A percentile compares a stretch with the other conserved stretches of the same genome.
Conservation (phyloP, 495 filamentous ascomycete genomes). For the Aspergillus affinis region DNA sequence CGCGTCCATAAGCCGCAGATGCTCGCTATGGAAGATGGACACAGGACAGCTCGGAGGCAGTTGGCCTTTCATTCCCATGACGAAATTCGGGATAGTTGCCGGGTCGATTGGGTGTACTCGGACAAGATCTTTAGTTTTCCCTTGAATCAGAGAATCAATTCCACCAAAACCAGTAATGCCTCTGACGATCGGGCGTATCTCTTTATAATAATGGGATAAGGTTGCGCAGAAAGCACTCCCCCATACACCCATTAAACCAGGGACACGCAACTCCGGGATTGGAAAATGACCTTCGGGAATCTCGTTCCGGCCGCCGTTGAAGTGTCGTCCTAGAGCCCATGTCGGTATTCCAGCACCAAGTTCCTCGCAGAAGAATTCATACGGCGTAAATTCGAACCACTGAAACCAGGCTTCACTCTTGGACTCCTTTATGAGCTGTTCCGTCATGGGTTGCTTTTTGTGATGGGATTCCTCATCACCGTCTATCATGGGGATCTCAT, state of each 20-base stretch:
- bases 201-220: constrained; percentile 91
- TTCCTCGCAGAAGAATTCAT: constrained; percentile 96
- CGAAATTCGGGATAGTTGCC: constrained; percentile 83
- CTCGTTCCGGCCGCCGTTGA: constrained; percentile 67
- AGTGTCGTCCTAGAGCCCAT: constrained; percentile 86
- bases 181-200: constrained; percentile 76
- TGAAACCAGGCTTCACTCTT: constrained; percentile 88
- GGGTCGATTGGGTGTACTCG: constrained; percentile 93
- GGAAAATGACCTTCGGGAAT: constrained; percentile 54
- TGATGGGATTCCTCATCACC: constrained; percentile 32
- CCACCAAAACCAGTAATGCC: constrained; percentile 70
- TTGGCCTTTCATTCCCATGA: constrained; percentile 70
- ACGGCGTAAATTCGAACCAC: constrained; percentile 96
- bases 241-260: constrained; percentile 86
- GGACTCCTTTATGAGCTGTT: constrained; percentile 59
- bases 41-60: constrained; percentile 73
- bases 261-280: constrained; percentile 78
- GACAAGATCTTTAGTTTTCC: constrained; percentile 74
- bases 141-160: constrained; percentile 84
- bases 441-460: constrained; percentile 36
- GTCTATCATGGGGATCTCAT: constrained; percentile 78
- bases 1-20: constrained; percentile 91
- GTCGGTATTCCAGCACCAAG: constrained; percentile 87
- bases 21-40: constrained; percentile 64
- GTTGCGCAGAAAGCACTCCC: constrained; percentile 96